Base-by-base conservation (phyloP, 257 asterid species). In the Capsicum chinense region DNA sequence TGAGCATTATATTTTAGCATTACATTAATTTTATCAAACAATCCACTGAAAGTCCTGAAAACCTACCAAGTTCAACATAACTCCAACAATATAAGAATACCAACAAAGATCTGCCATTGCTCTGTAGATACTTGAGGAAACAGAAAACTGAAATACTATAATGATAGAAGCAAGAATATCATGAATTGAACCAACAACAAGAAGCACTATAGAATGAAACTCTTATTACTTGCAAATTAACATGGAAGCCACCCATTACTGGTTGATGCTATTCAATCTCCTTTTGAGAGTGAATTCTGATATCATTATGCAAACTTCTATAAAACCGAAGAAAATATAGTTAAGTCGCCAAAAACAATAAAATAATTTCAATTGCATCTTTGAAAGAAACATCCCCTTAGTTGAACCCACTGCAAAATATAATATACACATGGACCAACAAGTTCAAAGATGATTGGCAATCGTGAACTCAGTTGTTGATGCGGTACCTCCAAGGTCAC, bases 401-500 rank as follows among this genome's bases (percentile, higher is more conserved):
- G 90, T 86, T 82, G 89, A 85, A 84, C 81, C 80, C 44, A 64
- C 35, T 80, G 85, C 83, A 79, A 83, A 85, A 85, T 63, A 67
- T 73, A 64, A 87, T 88, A 86, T 42, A 58, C 69, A 62, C 73
- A 19, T n/a, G 26, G 69, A 44, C 67, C 37, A 85, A 84, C 87
- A 90, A 12, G 82, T 85, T 92, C 86, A 94, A 83, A 95, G 87
- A 82, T 92, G 92, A 71, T 93, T 95, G 39, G 98, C 99, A 33
- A 92, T 90, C 35, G 99, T 95, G 90, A 94, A 95, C 16, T 94
- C 99, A 0, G 94, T 85, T 11, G 99, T 95, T 3, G 93, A 86
- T 19, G 99, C 85, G 66, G 88, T 92, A n/a, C 99, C 99, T 39
- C 99, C 99, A 64, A 95, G 99, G 86, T 95, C 99, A 11, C 90